Evolutionary conservation across 2,329 filamentous ascomycete species (phyloP).

Genomic region (Alternaria atra): DNA sequence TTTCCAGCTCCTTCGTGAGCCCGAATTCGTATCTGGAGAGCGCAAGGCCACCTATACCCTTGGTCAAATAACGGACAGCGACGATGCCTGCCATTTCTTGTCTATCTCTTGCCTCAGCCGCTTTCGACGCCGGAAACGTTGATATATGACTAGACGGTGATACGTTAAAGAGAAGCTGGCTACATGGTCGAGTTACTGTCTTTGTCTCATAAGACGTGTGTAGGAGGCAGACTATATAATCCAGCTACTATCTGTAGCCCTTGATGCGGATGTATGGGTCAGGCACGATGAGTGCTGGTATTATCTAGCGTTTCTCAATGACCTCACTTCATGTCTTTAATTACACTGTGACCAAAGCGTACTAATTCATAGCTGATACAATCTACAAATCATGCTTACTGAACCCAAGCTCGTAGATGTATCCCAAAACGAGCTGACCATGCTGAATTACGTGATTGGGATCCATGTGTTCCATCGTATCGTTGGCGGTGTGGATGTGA

Average conservation of each 20-base stretch:
- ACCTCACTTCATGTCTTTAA: background rate
- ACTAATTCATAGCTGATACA: background rate
- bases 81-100: background rate
- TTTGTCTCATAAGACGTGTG: background rate
- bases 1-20: background rate
- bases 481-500: conserved; percentile 73
- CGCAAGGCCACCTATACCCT: background rate
- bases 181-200: background rate
- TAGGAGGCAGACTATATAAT: background rate
- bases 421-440: conserved; percentile 79
- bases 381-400: conserved; percentile 33
- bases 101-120: background rate
- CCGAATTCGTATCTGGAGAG: background rate
- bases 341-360: background rate
- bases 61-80: background rate
- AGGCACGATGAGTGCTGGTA: background rate
- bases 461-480: conserved; percentile 72
- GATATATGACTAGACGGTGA: background rate
- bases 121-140: background rate
- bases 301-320: background rate
- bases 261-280: background rate
- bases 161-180: background rate
- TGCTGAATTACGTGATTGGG: conserved; percentile 92
- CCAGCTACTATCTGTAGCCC: background rate
- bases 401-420: conserved; percentile 83